A percentile compares a stretch with the other conserved stretches of the same genome.
phyloP scores from a whole-genome alignment of 345 rosid genomes.

The Streptanthus diversifolius region DNA sequence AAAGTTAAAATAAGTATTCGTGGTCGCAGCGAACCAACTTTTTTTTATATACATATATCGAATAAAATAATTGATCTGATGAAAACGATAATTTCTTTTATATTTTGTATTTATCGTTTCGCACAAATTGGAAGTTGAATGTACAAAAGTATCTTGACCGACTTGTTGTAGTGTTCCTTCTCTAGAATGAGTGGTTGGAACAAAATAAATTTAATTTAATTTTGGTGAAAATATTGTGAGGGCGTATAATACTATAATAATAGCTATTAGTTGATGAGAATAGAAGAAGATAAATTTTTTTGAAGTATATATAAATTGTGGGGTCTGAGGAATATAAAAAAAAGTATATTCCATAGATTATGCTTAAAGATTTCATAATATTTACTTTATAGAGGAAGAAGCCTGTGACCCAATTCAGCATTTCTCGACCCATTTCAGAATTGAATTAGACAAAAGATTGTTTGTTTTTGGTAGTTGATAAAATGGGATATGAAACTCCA shows the following conservation, averaged over 20 bases:
- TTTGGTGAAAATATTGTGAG: background rate
- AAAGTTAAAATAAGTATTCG: slow-evolving; percentile 7
- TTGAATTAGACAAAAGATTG: background rate
- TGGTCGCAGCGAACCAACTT: background rate
- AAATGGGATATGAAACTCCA: slow-evolving; percentile 21
- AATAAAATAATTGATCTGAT: background rate
- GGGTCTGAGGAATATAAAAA: slow-evolving; percentile 2
- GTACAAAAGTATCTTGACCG: slow-evolving; percentile 21
- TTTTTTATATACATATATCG: background rate
- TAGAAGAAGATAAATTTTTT: background rate
- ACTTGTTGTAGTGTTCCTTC: background rate
- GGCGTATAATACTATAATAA: background rate
- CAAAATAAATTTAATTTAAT: background rate
- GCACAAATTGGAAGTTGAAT: background rate
- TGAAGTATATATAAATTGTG: background rate
- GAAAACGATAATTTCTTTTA: background rate
- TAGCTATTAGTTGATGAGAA: slow-evolving; percentile 19
- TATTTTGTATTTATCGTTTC: background rate
- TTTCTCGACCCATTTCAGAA: background rate
- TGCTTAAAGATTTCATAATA: slow-evolving; percentile 1
- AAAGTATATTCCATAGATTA: slow-evolving; percentile 26
- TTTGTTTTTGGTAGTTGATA: background rate
- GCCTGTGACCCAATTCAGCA: slow-evolving; percentile 5
- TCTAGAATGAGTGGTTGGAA: slow-evolving; percentile 28
- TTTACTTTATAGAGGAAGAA: background rate